These are phyloP conservation scores for Cyphellophora attinorum DNA, from an alignment of 2,329 filamentous ascomycete species.

Conservation along the genomic window DNA sequence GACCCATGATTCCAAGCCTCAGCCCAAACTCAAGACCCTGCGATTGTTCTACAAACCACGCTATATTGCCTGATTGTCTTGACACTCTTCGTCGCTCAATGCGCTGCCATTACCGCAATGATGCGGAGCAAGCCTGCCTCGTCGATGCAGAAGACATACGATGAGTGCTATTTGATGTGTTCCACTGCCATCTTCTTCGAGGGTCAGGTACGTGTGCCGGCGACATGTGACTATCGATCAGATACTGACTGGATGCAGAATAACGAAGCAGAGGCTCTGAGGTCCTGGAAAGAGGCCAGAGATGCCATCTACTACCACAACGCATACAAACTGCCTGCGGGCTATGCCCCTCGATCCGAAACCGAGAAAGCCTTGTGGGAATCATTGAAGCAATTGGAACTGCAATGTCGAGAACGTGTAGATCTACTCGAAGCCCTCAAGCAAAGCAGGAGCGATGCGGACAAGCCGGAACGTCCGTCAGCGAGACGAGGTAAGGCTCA, in stretches of 20 bases:
- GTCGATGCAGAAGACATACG: conserved; percentile 91
- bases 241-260: conserved; percentile 47
- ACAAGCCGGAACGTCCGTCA: conserved; percentile 30
- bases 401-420: conserved; percentile 88
- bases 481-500: no score
- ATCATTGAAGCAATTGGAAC: conserved; percentile 70
- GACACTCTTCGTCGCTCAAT: no score
- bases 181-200: conserved; percentile 96
- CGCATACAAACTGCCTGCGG: conserved; percentile 61
- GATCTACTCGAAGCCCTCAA: conserved; percentile 76
- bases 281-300: conserved; percentile 81
- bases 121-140: conserved; percentile 52
- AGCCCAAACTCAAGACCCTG: no score
- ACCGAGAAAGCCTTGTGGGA: conserved; percentile 76
- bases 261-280: conserved; percentile 80
- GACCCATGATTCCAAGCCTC: no score
- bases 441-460: conserved; percentile 44
- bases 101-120: conserved; percentile 30
- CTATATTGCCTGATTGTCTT: no score
- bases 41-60: no score
- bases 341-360: conserved; percentile 63
- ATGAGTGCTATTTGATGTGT: conserved; percentile 89
- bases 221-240: not conserved
- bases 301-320: conserved; percentile 83
- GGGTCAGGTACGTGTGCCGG: conserved; percentile 56